Conservation (phyloP, 345 rosid genomes). For the sweet orange (Citrus sinensis) region DVS_A1.0 CM039163.1:22360001-22360500, state of each 20-base stretch:
- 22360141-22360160: slow-evolving; percentile 36
- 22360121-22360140: slow-evolving; percentile 13
- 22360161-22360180: slow-evolving; percentile 41
- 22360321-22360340: slow-evolving; percentile 6
- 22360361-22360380: not conserved
- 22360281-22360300: not conserved
- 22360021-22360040: not conserved
- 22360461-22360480: not conserved
- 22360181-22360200: slow-evolving; percentile 46
- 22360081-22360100: slow-evolving; percentile 10
- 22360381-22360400: not conserved
- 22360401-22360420: not conserved
- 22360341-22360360: not conserved
- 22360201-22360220: slow-evolving; percentile 30
- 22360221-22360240: slow-evolving; percentile 33
- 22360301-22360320: slow-evolving; percentile 2
- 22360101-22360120: slow-evolving; percentile 11
- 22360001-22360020: not conserved
- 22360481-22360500: slow-evolving; percentile 23
- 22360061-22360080: slow-evolving; percentile 12
- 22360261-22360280: slow-evolving; percentile 44
- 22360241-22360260: slow-evolving; percentile 35
- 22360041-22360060: not conserved
- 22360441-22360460: not conserved
- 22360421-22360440: not conserved